Evolutionary conservation across 2,329 filamentous ascomycete species (phyloP).

Genomic region (Fusarium agapanthi): DNA sequence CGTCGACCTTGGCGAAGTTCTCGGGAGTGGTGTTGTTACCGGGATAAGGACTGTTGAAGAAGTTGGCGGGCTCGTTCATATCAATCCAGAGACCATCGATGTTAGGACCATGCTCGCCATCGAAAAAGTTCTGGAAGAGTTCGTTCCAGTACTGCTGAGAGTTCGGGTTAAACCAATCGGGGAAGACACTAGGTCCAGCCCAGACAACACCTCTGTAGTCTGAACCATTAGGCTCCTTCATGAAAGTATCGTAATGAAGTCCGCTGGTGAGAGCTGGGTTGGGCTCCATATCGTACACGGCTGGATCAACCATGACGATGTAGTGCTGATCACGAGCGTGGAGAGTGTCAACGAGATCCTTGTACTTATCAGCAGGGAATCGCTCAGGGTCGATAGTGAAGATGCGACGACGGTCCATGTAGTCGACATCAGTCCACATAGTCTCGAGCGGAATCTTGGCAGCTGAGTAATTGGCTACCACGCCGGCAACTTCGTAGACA

Average conservation of each 20-base stretch:
- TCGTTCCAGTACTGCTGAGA: conserved; percentile 73
- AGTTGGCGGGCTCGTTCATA: conserved; percentile 59
- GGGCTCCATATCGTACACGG: conserved; percentile 62
- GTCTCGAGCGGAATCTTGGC: conserved; percentile 72
- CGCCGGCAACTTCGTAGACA: conserved; percentile 71
- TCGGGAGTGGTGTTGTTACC: conserved; percentile 50
- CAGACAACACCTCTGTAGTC: conserved; percentile 75
- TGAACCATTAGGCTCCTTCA: conserved; percentile 61
- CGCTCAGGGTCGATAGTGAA: conserved; percentile 73
- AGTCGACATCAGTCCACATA: conserved; percentile 56
- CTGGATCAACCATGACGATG: conserved; percentile 82
- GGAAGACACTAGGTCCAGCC: conserved; percentile 76
- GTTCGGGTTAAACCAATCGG: conserved; percentile 77
- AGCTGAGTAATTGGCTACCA: conserved; percentile 72
- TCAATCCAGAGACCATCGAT: conserved; percentile 83
- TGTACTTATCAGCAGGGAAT: conserved; percentile 69
- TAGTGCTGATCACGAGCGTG: conserved; percentile 75
- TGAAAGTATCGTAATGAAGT: conserved; percentile 55
- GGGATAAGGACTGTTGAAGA: conserved; percentile 44
- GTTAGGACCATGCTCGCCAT: conserved; percentile 69
- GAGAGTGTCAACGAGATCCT: conserved; percentile 71
- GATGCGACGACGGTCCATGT: conserved; percentile 47
- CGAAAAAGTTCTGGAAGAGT: conserved; percentile 73
- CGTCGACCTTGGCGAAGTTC: conserved; percentile 49
- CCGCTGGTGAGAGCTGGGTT: conserved; percentile 49